Evolutionary conservation across 2,329 filamentous ascomycete species (phyloP).

Genomic region (Cercospora sesami): DNA sequence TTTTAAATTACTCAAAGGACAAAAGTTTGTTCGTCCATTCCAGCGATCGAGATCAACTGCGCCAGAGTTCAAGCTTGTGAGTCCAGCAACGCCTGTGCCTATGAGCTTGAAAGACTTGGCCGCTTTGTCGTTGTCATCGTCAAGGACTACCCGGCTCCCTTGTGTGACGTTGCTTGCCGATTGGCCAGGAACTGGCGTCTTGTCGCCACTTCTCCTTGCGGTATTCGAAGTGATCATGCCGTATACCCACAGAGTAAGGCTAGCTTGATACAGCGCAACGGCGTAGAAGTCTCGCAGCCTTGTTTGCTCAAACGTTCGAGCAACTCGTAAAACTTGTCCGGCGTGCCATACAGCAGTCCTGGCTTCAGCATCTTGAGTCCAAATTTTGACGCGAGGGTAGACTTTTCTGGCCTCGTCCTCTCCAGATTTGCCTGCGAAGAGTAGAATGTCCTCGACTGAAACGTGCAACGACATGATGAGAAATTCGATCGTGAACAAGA

Average conservation of each 20-base stretch:
- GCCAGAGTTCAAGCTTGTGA: constrained; percentile 10
- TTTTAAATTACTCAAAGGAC: constrained; percentile 54
- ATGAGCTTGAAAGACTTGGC: constrained; percentile 60
- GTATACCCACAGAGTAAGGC: constrained; percentile 67
- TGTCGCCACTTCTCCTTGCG: constrained; percentile 42
- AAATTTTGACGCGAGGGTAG: constrained; percentile 57
- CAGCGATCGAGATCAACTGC: constrained; percentile 1
- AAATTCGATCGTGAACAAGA: constrained; percentile 47
- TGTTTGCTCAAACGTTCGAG: constrained; percentile 38
- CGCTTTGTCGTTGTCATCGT: constrained; percentile 57
- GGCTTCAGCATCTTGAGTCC: constrained; percentile 55
- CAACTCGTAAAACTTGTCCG: constrained; percentile 62
- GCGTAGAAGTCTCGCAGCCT: constrained; percentile 61
- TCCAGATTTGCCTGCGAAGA: constrained; percentile 65
- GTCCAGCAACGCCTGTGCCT: constrained; percentile 55
- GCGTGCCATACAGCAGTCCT: constrained; percentile 65
- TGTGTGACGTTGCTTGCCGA: neutral
- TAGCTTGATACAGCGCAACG: constrained; percentile 65
- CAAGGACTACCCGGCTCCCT: constrained; percentile 42
- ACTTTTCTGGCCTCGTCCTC: constrained; percentile 62
- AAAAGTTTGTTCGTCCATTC: constrained; percentile 23
- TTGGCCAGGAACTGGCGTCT: constrained; percentile 14
- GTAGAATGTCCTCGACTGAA: constrained; percentile 62
- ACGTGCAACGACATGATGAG: constrained; percentile 63
- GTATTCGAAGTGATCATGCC: constrained; percentile 46